Evolutionary conservation across 805 yeast genomes (phyloP), one percentile per base, ranked within the genome.

Genomic region (Ogataea neopini): DNA sequence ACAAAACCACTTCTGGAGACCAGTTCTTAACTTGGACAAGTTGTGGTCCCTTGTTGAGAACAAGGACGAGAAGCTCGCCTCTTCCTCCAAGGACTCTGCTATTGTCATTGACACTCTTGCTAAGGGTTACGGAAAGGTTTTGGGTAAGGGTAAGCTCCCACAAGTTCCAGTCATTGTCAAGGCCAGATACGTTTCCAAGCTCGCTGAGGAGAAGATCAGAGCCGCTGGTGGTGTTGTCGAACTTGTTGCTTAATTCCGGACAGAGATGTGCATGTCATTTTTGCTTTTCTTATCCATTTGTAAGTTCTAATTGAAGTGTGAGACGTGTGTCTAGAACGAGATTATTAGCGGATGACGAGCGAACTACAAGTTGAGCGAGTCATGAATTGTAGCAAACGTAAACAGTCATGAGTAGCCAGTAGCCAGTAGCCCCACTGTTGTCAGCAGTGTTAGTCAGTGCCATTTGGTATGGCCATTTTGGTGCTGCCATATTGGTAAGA

Each of bases 161-260:
- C 71, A 86, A 65, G 97, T 91, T 67, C 99, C 99, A 74, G 95
- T 94, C 75, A 90, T 94, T 68, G 98, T 94, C 75, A 92, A 88
- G 81, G 99, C 99, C 66, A 92, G 99, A 87, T 94, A 86, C 74
- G 99, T 94, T 69, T 90, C 97, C 69, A 86, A 91, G 81, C 86
- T 90, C 74, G 99, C 99, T 74, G 99, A 94, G 86, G 91, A 94
- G 83, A 94, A 92, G 85, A 94, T 94, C 84, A 89, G 88, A 84
- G 98, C 96, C 74, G 99, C 86, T 74, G 99, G 99, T 81, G 99
- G 99, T 88, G 99, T 88, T 73, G 95, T 94, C 76, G 99, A 94
- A 84, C 88, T 94, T 74, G 79, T 94, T 75, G 99, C 99, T 79
- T 94, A 89, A 86, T 60, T 67, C 20, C 32, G 44, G 38, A 48